phyloP scores from a whole-genome alignment of 352 stramenopile genomes.

The Aphanomyces invadans region DNA sequence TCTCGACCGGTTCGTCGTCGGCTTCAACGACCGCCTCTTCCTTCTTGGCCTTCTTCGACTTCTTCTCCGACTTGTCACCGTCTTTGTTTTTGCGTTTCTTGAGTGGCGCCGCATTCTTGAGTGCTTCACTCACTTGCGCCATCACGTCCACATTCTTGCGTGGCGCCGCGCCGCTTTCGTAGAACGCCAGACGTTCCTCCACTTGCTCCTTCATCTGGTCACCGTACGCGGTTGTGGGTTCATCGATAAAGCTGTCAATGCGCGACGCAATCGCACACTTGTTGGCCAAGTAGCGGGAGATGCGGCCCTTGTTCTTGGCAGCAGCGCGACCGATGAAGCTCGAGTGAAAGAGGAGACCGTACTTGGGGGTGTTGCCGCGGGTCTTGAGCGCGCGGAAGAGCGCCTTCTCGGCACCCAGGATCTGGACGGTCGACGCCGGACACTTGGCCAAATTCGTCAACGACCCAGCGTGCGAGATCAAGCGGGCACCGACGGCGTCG shows the following conservation, averaged over 20 bases:
- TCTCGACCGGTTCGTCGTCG: constrained; percentile 48
- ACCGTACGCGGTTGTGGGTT: constrained; percentile 94
- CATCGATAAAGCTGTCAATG: constrained; percentile 98
- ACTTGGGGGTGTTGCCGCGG: constrained; percentile 99
- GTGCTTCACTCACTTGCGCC: constrained; percentile 89
- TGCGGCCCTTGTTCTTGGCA: constrained; percentile 99
- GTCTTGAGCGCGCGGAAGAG: constrained; percentile 99
- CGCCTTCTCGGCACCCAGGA: constrained; percentile 99
- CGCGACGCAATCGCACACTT: constrained; percentile 99
- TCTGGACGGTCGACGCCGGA: constrained; percentile 99
- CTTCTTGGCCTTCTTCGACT: constrained; percentile 78
- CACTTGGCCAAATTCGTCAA: constrained; percentile 99
- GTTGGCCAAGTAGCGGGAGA: constrained; percentile 99
- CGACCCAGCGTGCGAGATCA: constrained; percentile 99
- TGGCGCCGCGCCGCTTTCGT: constrained; percentile 96
- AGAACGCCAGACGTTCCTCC: constrained; percentile 98
- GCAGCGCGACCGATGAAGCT: constrained; percentile 98
- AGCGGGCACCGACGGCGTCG: constrained; percentile 96
- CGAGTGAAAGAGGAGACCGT: constrained; percentile 99
- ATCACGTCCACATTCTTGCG: constrained; percentile 99
- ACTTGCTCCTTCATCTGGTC: constrained; percentile 99
- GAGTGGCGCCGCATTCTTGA: constrained; percentile 44
- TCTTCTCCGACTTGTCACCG: constrained; percentile 41
- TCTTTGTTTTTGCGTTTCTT: constrained; percentile 40
- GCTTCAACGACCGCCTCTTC: constrained; percentile 43